Conservation (phyloP, 805 yeast species). For the Suhomyces sp. region DNA sequence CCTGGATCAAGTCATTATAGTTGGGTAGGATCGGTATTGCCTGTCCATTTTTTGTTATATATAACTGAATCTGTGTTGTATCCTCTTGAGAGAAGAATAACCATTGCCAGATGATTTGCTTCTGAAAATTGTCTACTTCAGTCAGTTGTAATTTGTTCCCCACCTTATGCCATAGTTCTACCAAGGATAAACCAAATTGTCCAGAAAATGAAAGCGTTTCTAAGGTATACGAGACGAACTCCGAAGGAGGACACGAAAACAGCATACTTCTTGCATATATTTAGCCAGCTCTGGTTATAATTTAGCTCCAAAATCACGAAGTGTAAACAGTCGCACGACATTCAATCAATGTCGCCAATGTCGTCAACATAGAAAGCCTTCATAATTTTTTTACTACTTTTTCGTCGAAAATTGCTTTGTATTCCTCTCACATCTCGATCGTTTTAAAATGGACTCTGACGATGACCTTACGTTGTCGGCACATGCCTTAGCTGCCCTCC, state of each 20-base stretch:
- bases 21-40: constrained; percentile 15
- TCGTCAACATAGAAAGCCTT: neutral
- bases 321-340: neutral
- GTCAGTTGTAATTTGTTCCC: constrained; percentile 16
- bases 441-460: constrained; percentile 33
- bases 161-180: constrained; percentile 27
- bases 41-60: constrained; percentile 11
- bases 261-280: constrained; percentile 8
- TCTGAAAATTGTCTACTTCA: constrained; percentile 33
- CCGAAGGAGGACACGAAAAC: constrained; percentile 16
- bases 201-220: constrained; percentile 34
- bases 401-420: neutral
- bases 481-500: constrained; percentile 52
- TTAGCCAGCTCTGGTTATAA: neutral
- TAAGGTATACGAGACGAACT: constrained; percentile 21
- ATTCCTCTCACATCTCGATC: neutral
- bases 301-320: too few species aligned
- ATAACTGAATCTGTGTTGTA: constrained; percentile 10
- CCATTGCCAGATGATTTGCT: constrained; percentile 41
- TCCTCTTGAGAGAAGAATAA: constrained; percentile 22
- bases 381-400: neutral
- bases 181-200: constrained; percentile 23
- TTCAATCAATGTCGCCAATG: constrained; percentile 2
- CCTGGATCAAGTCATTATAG: constrained; percentile 15
- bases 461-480: constrained; percentile 47